phyloP scores from a whole-genome alignment of 768 basidiomycete genomes.

The Trametes meyenii region DNA sequence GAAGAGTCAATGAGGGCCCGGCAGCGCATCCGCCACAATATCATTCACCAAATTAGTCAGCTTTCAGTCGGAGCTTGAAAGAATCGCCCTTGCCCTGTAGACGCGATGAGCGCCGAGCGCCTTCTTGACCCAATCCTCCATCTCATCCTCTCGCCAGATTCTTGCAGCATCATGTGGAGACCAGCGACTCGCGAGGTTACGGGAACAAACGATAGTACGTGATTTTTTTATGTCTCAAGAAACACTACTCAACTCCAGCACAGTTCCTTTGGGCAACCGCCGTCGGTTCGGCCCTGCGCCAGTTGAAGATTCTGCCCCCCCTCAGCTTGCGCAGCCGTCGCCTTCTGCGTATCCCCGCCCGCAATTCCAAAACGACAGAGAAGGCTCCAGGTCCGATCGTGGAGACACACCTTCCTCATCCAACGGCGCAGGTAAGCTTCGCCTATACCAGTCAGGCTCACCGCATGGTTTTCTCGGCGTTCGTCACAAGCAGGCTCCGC shows the following conservation, averaged over 20 bases:
- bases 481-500: constrained; percentile 25
- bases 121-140: constrained; percentile 16
- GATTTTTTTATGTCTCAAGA: constrained; percentile 2
- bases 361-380: constrained; percentile 49
- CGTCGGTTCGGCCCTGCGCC: constrained; percentile 92
- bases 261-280: constrained; percentile 80
- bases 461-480: constrained; percentile 11
- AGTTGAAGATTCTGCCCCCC: constrained; percentile 77
- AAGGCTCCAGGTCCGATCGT: constrained; percentile 61
- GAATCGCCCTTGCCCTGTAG: constrained; percentile 9
- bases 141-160: constrained; percentile 3
- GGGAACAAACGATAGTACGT: constrained; percentile 89
- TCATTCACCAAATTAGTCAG: constrained; percentile 21
- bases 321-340: constrained; percentile 85
- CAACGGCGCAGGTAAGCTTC: constrained; percentile 70
- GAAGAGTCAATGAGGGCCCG: not conserved
- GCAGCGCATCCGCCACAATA: not conserved
- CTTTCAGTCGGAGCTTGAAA: constrained; percentile 27
- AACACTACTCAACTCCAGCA: constrained; percentile 22
- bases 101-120: not conserved
- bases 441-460: constrained; percentile 18
- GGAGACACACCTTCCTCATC: constrained; percentile 63
- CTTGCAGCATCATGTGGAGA: constrained; percentile 67
- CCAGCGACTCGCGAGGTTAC: constrained; percentile 88
- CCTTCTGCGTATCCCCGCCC: constrained; percentile 83